Base-by-base conservation (phyloP, 2,329 filamentous ascomycete genomes). In the Talaromyces verruculosus region DNA sequence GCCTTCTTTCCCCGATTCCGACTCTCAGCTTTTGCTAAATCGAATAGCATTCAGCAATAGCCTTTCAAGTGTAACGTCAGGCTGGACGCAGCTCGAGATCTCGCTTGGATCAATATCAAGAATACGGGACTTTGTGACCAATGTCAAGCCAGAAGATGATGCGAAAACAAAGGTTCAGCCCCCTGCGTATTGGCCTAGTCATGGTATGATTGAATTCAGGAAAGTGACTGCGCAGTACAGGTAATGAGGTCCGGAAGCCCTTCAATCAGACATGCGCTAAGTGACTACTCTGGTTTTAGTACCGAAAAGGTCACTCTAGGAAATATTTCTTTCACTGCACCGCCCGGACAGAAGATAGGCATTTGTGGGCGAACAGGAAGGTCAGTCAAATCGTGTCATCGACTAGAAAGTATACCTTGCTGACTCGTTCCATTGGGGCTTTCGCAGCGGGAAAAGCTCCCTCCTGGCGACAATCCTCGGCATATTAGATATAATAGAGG, bases 1-100 rank as follows among this genome's bases (percentile, higher is more conserved):
- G 61, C 43, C 25, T 8, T 15, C 15, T n/a, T 15, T 41, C 19
- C 45, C 8, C 33, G 13, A 28, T 35, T 30, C 28, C 5, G 39
- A 3, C 39, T n/a, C 39, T 17, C 8, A 0, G 19, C 33, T 19
- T 43, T n/a, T 30, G n/a, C 39, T 45, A 17, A 57, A 6, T 47
- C 22, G 2, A 37, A 28, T 43, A 63, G 61, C 61, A 11, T 63
- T 63, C 35, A 55, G 61, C 45, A 41, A 17, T 22, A 63, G 61
- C 33, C 71, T 85, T 45, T 80, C 80, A 41, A 69, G 79, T 5
- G 72, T 85, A 17, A 77, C 84, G 30, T 72, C 76, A 30, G 79
- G 77, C 37, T 87, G 84, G 84, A 86, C 84, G 0, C 75, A 79
- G 17, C 74, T 87, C 2, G 85, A 88, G 69, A 87, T 84, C 0